Evolutionary conservation across 192 early-diverging fungal genomes (phyloP).

Genomic region (Backusella parvicylindrica): DNA sequence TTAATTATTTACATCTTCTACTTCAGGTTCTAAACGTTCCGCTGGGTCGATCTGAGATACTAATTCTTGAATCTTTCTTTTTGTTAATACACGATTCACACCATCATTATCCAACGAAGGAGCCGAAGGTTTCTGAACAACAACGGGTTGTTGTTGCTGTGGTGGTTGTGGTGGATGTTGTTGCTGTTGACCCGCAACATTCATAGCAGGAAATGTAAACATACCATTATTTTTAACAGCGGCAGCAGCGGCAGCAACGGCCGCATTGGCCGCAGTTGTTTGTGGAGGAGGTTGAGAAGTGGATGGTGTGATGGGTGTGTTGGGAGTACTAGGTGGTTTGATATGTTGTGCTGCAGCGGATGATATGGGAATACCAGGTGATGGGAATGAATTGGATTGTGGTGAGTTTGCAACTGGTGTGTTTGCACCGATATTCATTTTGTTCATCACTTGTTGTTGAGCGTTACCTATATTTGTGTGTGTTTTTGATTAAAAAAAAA

Average conservation of each 20-base stretch:
- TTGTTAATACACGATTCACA: slow-evolving; percentile 49
- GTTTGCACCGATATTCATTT: background rate
- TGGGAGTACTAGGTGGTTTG: background rate
- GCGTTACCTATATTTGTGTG: background rate
- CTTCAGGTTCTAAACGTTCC: slow-evolving; percentile 76
- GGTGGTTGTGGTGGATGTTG: slow-evolving; percentile 28
- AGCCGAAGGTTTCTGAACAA: background rate
- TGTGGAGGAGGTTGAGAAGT: background rate
- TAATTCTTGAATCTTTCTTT: slow-evolving; percentile 81
- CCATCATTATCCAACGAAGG: slow-evolving; percentile 26
- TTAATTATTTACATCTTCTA: slow-evolving; percentile 82
- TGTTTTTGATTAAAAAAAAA: too few species aligned
- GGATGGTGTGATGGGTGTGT: slow-evolving; percentile 13
- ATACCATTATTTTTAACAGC: background rate
- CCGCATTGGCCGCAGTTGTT: background rate
- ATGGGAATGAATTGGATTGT: background rate
- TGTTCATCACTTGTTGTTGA: slow-evolving; percentile 1
- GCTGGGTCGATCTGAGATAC: slow-evolving; percentile 80
- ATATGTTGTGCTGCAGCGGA: background rate
- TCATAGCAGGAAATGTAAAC: slow-evolving; percentile 6
- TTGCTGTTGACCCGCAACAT: slow-evolving; percentile 11
- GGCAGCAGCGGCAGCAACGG: background rate
- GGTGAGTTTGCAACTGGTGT: background rate
- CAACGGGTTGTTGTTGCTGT: background rate
- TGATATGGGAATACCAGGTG: slow-evolving; percentile 3